A percentile compares a stretch with the other conserved stretches of the same genome.
These are phyloP conservation scores for Suhomyces bokatorum DNA, from an alignment of 1,139 yeast genomes.

Conservation along the genomic window DNA sequence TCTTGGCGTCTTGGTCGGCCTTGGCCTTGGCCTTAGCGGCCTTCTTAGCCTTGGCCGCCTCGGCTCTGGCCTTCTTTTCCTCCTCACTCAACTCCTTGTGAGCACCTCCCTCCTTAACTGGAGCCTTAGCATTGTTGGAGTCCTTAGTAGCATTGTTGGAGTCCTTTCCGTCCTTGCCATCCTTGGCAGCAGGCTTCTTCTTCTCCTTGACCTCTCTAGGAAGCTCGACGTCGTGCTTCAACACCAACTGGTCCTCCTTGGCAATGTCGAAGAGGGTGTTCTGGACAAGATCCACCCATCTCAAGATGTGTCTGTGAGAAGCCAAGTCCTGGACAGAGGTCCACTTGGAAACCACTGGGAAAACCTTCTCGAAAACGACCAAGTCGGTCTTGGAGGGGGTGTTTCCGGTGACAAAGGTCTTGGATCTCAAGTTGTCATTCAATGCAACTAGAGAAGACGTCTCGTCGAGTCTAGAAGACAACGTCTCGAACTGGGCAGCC, in stretches of 20 bases:
- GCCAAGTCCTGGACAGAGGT: slow-evolving; percentile 54
- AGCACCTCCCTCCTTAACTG: slow-evolving; percentile 20
- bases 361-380: slow-evolving; percentile 61
- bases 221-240: slow-evolving; percentile 61
- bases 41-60: slow-evolving; percentile 70
- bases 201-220: slow-evolving; percentile 58
- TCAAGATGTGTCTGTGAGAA: slow-evolving; percentile 71
- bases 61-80: slow-evolving; percentile 59
- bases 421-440: slow-evolving; percentile 66
- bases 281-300: slow-evolving; percentile 92
- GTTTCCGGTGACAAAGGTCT: slow-evolving; percentile 70
- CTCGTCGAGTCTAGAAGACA: slow-evolving; percentile 57
- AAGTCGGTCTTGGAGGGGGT: slow-evolving; percentile 68
- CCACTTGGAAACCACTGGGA: slow-evolving; percentile 61
- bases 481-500: slow-evolving; percentile 76
- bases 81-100: slow-evolving; percentile 47
- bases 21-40: slow-evolving; percentile 72
- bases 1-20: slow-evolving; percentile 55
- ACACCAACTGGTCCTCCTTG: slow-evolving; percentile 46
- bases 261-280: slow-evolving; percentile 58
- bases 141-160: slow-evolving; percentile 22
- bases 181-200: slow-evolving; percentile 46
- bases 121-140: slow-evolving; percentile 18
- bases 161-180: slow-evolving; percentile 30
- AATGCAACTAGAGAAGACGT: slow-evolving; percentile 59